Percentiles rank a stretch among this genome's conserved stretches.
These are phyloP conservation scores for Ephemerocybe angulata DNA, from an alignment of 768 basidiomycete genomes.

Conservation along the genomic window DNA sequence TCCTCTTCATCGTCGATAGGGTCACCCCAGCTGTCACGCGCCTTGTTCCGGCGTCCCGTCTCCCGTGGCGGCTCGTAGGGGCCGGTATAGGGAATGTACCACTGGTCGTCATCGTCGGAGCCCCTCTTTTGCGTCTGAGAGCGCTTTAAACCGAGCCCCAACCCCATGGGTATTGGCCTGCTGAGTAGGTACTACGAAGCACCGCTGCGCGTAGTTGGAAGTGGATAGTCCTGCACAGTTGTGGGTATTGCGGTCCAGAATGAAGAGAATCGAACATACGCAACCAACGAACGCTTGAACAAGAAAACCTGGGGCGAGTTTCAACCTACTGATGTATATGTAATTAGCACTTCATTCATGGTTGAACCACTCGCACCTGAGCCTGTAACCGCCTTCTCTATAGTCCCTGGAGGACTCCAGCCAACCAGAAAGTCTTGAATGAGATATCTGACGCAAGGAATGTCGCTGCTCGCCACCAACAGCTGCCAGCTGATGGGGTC, in stretches of 20 bases:
- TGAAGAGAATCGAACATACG: slow-evolving; percentile 2
- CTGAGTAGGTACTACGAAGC: too few relatives aligned
- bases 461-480: slow-evolving; percentile 9
- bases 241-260: background rate
- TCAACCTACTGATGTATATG: slow-evolving; percentile 6
- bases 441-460: background rate
- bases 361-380: background rate
- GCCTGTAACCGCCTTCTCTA: background rate
- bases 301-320: background rate
- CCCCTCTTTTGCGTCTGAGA: slow-evolving; percentile 3
- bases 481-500: slow-evolving; percentile 8
- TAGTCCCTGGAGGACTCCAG: background rate
- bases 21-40: slow-evolving; percentile 18
- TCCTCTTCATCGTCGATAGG: slow-evolving; percentile 12
- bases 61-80: slow-evolving; percentile 15
- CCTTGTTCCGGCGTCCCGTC: slow-evolving; percentile 5
- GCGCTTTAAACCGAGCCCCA: slow-evolving; percentile 9
- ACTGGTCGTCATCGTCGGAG: slow-evolving; percentile 12
- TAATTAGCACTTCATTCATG: background rate
- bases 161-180: slow-evolving; percentile 1
- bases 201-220: too few relatives aligned
- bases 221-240: background rate
- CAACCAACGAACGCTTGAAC: background rate
- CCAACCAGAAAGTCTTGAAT: background rate
- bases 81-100: slow-evolving; percentile 18